Evolutionary conservation across 257 asterid species (phyloP), one percentile per base, ranked within the genome.

Genomic region (Fraxinus pennsylvanica): DNA sequence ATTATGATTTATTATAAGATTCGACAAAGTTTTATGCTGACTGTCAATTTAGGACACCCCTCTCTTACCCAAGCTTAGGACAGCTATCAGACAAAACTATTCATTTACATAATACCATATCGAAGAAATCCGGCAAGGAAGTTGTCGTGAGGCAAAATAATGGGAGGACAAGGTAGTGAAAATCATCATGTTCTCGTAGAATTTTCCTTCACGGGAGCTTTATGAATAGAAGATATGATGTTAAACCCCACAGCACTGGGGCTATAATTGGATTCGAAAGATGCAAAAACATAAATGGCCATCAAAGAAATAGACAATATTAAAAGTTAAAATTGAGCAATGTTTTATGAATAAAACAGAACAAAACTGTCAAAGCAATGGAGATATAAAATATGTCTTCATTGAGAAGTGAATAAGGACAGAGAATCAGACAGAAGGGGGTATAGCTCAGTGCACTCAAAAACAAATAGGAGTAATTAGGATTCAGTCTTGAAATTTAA

Each of bases 401-500:
- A 35, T 71, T 82, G 70, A 79, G 79, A 77, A 79, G 59, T 79
- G 70, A 73, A 79, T 14, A 75, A 73, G 77, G 91, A 85, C 90
- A 82, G 68, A 54, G 67, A 74, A 80, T 83, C 79, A 84, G 91
- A 87, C 87, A 82, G 80, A 83, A 75, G 63, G 67, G 69, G 75
- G 76, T 73, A 80, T 29, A 79, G 57, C 52, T 78, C 73, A 72
- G 73, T 80, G 69, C 78, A 74, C 81, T 83, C 74, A 74, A 63
- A 30, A 76, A 88, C 85, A 85, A 84, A 83, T 38, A 78, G 66
- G 45, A 78, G 83, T 83, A 81, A 88, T 80, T 83, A 72, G 72
- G 80, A 80, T 65, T 72, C 86, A 74, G 77, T 77, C 81, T 38
- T 72, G 74, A 72, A 73, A 74, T 36, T 75, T 76, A 38, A 50